Evolutionary conservation across 805 yeast genomes (phyloP), one percentile per base, ranked within the genome.

Genomic region (Cyberlindnera misumaiensis): DNA sequence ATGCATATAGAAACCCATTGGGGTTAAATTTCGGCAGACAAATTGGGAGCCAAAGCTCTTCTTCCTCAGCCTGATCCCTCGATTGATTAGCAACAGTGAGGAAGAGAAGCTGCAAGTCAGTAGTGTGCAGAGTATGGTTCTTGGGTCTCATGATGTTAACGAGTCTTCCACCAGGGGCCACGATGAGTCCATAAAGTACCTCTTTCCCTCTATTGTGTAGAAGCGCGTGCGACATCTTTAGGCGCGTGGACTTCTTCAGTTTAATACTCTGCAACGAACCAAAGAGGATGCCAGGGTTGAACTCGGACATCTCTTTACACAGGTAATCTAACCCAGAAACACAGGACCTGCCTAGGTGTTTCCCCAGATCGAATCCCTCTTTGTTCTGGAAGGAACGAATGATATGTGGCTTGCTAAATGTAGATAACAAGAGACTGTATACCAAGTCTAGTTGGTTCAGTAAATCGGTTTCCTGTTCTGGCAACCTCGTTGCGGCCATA

Each of bases 21-120:
- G 86, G 64, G 54, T 93, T 90, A 65, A 90, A 90, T 48, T 83
- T 77, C 1, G 97, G 96, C 56, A 90, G 68, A 59, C 98, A 90
- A 1, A 90, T 68, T 0, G 98, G 98, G 11, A 85, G 74, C 97
- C 97, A 93, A 41, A 87, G 75, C 53, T 89, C 96, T 48, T 83
- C 83, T 40, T 67, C 64, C 13, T 56, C 58, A 9, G 59, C 33
- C 24, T 47, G 42, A 13, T 46, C 47, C 22, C 60, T 51, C 9
- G 60, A 57, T 54, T 47, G 72, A 44, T 50, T 75, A 50, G 75
- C 75, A 2, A 90, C 74, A 62, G 87, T 73, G 13, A 83, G 74
- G 43, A 87, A 77, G 18, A 93, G 60, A 7, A 85, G 64, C 35
- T 83, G 84, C 13, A 93, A 63, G 58, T 90, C 98, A 8, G 83